Evolutionary conservation across 495 filamentous ascomycete genomes (phyloP).

Genomic region (Lophiotrema nucula): DNA sequence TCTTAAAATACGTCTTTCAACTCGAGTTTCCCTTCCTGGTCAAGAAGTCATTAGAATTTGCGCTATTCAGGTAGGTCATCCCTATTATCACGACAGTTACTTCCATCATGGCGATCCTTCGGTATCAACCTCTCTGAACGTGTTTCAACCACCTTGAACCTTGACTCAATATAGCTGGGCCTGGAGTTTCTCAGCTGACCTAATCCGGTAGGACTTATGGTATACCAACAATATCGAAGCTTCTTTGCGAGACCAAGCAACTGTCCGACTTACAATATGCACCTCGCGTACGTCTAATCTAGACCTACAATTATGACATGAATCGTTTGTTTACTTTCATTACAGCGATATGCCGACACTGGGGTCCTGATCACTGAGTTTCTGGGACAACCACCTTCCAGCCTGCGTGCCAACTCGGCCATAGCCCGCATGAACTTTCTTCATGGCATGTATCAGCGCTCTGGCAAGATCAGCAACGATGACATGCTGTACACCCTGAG

Average conservation of each 20-base stretch:
- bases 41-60: conserved; percentile 60
- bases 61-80: conserved; percentile 52
- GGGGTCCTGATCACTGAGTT: conserved; percentile 59
- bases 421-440: conserved; percentile 67
- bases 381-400: conserved; percentile 48
- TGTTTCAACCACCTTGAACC: neutral
- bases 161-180: conserved; percentile 45
- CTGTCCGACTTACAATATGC: conserved; percentile 43
- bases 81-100: conserved; percentile 35
- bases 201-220: conserved; percentile 59
- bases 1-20: neutral
- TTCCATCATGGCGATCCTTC: neutral
- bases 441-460: conserved; percentile 59
- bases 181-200: conserved; percentile 65
- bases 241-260: conserved; percentile 59
- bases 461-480: conserved; percentile 60
- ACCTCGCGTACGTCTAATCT: neutral
- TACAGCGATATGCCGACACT: conserved; percentile 64
- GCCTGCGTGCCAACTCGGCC: conserved; percentile 50
- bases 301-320: conserved; percentile 46
- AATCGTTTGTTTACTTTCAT: no score
- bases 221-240: conserved; percentile 59
- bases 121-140: no score
- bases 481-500: conserved; percentile 69
- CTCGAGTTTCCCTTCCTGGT: conserved; percentile 47